phyloP scores from a whole-genome alignment of 192 early-diverging fungal species.

The Spinellus fusiger region DNA sequence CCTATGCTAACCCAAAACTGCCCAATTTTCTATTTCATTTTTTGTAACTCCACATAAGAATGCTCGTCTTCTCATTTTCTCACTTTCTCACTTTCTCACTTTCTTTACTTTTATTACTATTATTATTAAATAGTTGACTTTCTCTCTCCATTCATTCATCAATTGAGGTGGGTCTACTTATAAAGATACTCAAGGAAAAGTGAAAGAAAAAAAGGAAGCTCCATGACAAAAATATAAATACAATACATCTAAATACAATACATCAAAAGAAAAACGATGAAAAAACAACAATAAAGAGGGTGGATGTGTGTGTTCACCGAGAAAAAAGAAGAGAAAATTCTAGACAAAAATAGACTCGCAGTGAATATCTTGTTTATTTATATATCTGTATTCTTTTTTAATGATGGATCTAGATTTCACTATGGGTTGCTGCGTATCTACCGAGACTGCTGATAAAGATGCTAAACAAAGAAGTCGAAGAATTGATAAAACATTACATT shows the following conservation, averaged over 20 bases:
- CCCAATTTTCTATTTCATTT: background rate
- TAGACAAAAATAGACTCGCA: too few species aligned
- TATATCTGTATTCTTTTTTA: background rate
- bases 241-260: too few species aligned
- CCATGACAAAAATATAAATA: too few species aligned
- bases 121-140: background rate
- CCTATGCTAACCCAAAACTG: too few species aligned
- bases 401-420: background rate
- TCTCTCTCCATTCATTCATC: background rate
- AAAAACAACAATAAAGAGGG: too few species aligned
- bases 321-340: too few species aligned
- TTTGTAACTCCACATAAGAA: background rate
- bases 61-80: constrained; percentile 2
- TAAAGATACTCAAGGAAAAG: too few species aligned
- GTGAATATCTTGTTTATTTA: too few species aligned
- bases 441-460: constrained; percentile 67
- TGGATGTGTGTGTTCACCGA: too few species aligned
- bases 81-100: background rate
- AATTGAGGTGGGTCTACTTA: too few species aligned
- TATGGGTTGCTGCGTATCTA: constrained; percentile 86
- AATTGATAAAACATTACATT: constrained; percentile 81
- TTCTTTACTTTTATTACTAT: background rate
- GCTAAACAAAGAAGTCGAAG: constrained; percentile 77
- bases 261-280: too few species aligned
- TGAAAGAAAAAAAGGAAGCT: too few species aligned